Evolutionary conservation across 352 stramenopile genomes (phyloP).

Genomic region (Globisporangium okanoganense): DNA sequence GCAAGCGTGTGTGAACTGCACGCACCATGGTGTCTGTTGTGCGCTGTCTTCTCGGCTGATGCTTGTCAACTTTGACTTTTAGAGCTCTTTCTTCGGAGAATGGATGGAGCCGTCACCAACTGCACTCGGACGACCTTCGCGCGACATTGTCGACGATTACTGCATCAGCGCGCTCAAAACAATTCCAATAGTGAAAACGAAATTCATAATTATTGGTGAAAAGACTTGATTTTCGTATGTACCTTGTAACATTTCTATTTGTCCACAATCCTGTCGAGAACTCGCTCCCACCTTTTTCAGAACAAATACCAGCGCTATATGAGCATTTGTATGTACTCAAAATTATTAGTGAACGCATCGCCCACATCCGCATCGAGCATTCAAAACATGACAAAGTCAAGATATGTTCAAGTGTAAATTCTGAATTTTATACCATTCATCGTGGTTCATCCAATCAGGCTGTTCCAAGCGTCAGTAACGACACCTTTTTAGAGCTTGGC

Average conservation of each 20-base stretch:
- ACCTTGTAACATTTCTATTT: neutral
- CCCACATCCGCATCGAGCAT: too few relatives aligned
- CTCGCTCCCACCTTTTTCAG: neutral
- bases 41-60: neutral
- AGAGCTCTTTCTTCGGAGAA: neutral
- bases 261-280: neutral
- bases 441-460: neutral
- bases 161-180: constrained; percentile 1
- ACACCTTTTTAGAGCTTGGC: constrained; percentile 39
- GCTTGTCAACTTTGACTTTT: neutral
- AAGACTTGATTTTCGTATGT: neutral
- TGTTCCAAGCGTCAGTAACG: neutral
- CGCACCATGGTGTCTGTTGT: constrained; percentile 2
- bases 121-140: constrained; percentile 2
- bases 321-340: neutral
- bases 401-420: too few relatives aligned
- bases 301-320: neutral
- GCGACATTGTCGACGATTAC: neutral
- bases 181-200: neutral
- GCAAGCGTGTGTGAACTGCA: neutral
- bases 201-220: neutral
- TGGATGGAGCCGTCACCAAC: constrained; percentile 5
- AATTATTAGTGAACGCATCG: too few relatives aligned
- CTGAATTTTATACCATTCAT: neutral
- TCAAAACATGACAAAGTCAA: too few relatives aligned